Conservation (phyloP, 2,329 filamentous ascomycete species). For the Cordyceps javanica region DNA sequence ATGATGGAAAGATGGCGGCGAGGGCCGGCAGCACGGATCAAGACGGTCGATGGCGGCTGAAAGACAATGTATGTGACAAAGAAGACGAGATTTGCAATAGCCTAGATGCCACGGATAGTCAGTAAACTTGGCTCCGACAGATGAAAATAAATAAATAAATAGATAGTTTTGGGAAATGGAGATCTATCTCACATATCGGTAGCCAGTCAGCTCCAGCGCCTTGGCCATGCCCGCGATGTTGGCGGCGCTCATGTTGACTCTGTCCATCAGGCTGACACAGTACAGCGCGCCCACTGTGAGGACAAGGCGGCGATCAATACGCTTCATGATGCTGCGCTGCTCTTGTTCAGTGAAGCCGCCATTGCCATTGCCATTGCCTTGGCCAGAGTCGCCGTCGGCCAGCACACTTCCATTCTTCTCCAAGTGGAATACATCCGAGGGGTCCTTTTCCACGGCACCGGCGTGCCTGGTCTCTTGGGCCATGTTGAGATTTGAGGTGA, state of each 20-base stretch:
- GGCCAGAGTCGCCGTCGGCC: constrained; percentile 23
- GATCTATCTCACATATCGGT: constrained; percentile 35
- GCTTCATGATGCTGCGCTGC: constrained; percentile 60
- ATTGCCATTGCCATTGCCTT: constrained; percentile 19
- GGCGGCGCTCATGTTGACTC: constrained; percentile 69
- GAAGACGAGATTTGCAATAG: constrained; percentile 66
- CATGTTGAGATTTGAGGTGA: background rate
- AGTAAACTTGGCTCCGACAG: no score
- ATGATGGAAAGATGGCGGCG: constrained; percentile 49
- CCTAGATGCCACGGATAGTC: constrained; percentile 30
- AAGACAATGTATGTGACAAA: constrained; percentile 68
- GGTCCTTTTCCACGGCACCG: background rate
- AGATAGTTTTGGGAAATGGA: background rate
- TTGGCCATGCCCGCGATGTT: constrained; percentile 59
- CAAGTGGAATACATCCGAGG: background rate
- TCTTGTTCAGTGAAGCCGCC: constrained; percentile 52
- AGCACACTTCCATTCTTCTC: background rate
- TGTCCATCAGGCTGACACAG: constrained; percentile 71
- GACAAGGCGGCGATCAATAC: constrained; percentile 62
- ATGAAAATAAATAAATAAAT: background rate
- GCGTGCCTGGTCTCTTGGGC: background rate
- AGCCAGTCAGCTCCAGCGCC: constrained; percentile 41
- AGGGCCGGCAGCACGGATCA: constrained; percentile 61
- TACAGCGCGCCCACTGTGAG: constrained; percentile 61
- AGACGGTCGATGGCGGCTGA: constrained; percentile 63